Base-by-base conservation (phyloP, 176 grass and related monocot species). In the Bonia amplexicaulis region DNA sequence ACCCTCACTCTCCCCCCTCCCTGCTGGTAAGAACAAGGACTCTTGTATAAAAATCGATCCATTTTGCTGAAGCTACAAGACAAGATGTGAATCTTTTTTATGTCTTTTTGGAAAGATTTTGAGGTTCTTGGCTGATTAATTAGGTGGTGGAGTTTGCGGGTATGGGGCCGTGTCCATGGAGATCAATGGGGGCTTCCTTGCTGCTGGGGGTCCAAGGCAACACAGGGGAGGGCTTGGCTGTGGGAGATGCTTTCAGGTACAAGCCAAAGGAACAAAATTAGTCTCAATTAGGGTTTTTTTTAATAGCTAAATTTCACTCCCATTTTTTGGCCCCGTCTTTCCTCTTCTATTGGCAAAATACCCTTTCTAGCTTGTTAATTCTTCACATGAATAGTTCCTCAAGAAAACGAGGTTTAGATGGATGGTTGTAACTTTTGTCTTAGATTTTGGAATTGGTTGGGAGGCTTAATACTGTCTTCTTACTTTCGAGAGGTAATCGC, bases 191-290 rank as follows among this genome's bases (percentile, higher is more conserved):
- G 94, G 94, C 0, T 96, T 91, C 77, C 68, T 96, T 44, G 91
- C 91, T 19, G 84, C 89, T 45, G 91, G 91, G 6, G 90, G 78
- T 39, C 73, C 69, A 0, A 81, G 80, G 54, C 91, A 88, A 11
- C 90, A 89, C 79, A 72, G 91, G 74, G 91, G 80, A 59, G 91
- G 94, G 0, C 82, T 91, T 42, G 87, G 91, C 35, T 97, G 94
- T 44, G 94, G 90, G 14, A 77, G 84, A 64, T 96, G 94, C 78
- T 96, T 93, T 42, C 87, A 91, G 94, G 94, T 96, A 88, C 35
- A 9, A 10, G 4, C 7, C 16, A 27, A 25, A 12, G 9, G 0
- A 11, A 11, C 19, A 33, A 1, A 23, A 47, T 15, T 5, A 1
- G 9, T 19, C 3, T 12, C 35, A 33, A 39, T 2, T 78, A 35